Evolutionary conservation across 2,329 filamentous ascomycete species (phyloP).

Genomic region (Cryphonectria radicalis): DNA sequence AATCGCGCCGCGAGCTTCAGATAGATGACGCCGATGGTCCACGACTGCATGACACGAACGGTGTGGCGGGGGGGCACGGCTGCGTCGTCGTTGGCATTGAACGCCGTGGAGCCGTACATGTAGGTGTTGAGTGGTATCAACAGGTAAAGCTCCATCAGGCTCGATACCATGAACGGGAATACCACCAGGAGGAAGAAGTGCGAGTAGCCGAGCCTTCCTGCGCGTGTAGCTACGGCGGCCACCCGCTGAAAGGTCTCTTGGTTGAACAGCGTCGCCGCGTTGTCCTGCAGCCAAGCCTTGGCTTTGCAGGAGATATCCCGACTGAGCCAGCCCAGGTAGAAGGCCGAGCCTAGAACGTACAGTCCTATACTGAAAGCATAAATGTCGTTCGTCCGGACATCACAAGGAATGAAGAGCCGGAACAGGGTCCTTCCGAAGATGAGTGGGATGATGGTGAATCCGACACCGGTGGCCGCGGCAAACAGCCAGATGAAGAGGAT

Average conservation of each 20-base stretch:
- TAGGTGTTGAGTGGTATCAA: slow-evolving; percentile 86
- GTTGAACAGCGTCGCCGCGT: slow-evolving; percentile 36
- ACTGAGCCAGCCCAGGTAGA: slow-evolving; percentile 64
- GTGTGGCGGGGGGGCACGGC: slow-evolving; percentile 60
- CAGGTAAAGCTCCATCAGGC: slow-evolving; percentile 85
- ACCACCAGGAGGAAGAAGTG: slow-evolving; percentile 76
- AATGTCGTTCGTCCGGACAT: slow-evolving; percentile 85
- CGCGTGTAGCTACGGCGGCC: slow-evolving; percentile 38
- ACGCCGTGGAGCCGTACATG: slow-evolving; percentile 48
- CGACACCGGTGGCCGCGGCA: slow-evolving; percentile 83
- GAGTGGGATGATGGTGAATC: slow-evolving; percentile 83
- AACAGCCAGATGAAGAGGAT: slow-evolving; percentile 93
- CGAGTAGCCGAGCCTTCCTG: slow-evolving; percentile 68
- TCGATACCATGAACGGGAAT: slow-evolving; percentile 78
- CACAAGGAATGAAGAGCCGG: slow-evolving; percentile 69
- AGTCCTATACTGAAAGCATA: slow-evolving; percentile 94
- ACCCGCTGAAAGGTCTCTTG: slow-evolving; percentile 39
- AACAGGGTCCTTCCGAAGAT: slow-evolving; percentile 83
- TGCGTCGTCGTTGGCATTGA: slow-evolving; percentile 32
- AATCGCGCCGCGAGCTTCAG: slow-evolving; percentile 77
- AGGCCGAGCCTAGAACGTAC: slow-evolving; percentile 73
- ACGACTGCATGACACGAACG: slow-evolving; percentile 87
- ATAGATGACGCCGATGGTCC: slow-evolving; percentile 91
- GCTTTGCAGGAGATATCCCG: slow-evolving; percentile 43
- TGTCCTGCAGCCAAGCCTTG: slow-evolving; percentile 38